Percentiles rank a stretch among this genome's conserved stretches.
These are phyloP conservation scores for Achaetomium macrosporum DNA, from an alignment of 2,329 filamentous ascomycete genomes.

Conservation along the genomic window DNA sequence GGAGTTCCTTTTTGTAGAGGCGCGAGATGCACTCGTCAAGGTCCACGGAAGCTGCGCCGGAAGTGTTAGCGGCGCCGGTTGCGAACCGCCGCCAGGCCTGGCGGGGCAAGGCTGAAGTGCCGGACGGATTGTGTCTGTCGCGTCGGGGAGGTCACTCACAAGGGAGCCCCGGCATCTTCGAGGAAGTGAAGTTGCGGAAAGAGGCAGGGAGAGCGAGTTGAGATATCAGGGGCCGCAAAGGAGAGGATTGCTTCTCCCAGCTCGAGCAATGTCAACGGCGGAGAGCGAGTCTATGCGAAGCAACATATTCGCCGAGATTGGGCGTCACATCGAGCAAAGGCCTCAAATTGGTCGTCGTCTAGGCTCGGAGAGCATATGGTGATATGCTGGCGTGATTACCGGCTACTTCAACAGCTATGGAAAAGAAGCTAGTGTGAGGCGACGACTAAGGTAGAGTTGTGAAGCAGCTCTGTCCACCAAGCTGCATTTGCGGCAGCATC, in stretches of 20 bases:
- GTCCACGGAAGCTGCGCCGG: conserved; percentile 74
- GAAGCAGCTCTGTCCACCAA: no score
- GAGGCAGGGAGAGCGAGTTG: neutral
- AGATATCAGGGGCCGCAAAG: conserved; percentile 17
- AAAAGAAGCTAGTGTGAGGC: no score
- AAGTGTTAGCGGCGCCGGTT: conserved; percentile 14
- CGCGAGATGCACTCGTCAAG: conserved; percentile 97
- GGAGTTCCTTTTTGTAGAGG: conserved; percentile 92
- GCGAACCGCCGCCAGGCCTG: neutral
- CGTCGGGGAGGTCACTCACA: conserved; percentile 21
- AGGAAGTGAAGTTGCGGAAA: neutral
- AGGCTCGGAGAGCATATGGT: conserved; percentile 3
- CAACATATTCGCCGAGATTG: conserved; percentile 25
- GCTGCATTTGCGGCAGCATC: neutral
- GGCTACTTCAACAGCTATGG: no score
- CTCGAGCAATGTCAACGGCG: conserved; percentile 25
- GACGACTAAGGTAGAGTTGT: no score
- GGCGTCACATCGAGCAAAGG: conserved; percentile 21
- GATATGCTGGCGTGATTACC: neutral
- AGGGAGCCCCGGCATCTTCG: conserved; percentile 32
- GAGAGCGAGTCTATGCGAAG: conserved; percentile 20
- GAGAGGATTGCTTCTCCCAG: conserved; percentile 20
- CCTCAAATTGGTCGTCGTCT: neutral
- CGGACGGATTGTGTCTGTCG: neutral
- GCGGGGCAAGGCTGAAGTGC: neutral